Percentiles rank a stretch among this genome's conserved stretches.
phyloP scores from a whole-genome alignment of 1,284 basidiomycete species.

The Coriolopsis trogii region DNA sequence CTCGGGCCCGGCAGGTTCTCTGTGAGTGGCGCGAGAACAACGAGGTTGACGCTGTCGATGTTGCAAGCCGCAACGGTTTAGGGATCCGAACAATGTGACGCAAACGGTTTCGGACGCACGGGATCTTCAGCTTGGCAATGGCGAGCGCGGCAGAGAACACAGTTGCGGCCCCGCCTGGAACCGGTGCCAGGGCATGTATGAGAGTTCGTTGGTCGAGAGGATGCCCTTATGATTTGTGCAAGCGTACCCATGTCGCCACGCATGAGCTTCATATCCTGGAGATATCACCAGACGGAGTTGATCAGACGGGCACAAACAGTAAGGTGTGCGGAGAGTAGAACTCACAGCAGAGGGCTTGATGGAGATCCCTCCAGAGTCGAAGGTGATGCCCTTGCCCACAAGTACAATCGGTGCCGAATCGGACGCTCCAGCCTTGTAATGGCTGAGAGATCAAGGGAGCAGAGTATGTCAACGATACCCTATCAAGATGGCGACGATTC shows the following conservation, averaged over 20 bases:
- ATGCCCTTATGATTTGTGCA: too few relatives aligned
- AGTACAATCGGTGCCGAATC: slow-evolving; percentile 70
- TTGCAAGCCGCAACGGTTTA: too few relatives aligned
- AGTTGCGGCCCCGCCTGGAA: slow-evolving; percentile 74
- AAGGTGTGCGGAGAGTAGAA: slow-evolving; percentile 19
- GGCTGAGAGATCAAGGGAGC: slow-evolving; percentile 43
- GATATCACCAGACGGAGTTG: too few relatives aligned
- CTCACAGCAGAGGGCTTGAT: slow-evolving; percentile 77
- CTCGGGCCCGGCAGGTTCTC: slow-evolving; percentile 89
- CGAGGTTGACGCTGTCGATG: slow-evolving; percentile 77
- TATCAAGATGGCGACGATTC: slow-evolving; percentile 23
- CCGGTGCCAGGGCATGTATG: too few relatives aligned
- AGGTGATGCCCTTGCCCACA: slow-evolving; percentile 90
- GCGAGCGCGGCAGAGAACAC: slow-evolving; percentile 76
- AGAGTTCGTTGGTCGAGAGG: neutral
- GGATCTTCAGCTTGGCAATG: slow-evolving; percentile 80
- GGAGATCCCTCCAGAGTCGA: slow-evolving; percentile 89
- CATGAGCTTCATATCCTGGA: slow-evolving; percentile 79
- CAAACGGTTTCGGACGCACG: too few relatives aligned
- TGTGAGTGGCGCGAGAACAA: slow-evolving; percentile 74
- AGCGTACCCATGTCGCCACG: slow-evolving; percentile 80
- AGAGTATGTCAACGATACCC: neutral
- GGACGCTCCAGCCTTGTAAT: slow-evolving; percentile 76
- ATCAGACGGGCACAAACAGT: neutral
- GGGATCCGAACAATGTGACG: too few relatives aligned